A percentile compares a stretch with the other conserved stretches of the same genome.
Evolutionary conservation across 1,284 basidiomycete species (phyloP).

Genomic region (Irpex sp.): DNA sequence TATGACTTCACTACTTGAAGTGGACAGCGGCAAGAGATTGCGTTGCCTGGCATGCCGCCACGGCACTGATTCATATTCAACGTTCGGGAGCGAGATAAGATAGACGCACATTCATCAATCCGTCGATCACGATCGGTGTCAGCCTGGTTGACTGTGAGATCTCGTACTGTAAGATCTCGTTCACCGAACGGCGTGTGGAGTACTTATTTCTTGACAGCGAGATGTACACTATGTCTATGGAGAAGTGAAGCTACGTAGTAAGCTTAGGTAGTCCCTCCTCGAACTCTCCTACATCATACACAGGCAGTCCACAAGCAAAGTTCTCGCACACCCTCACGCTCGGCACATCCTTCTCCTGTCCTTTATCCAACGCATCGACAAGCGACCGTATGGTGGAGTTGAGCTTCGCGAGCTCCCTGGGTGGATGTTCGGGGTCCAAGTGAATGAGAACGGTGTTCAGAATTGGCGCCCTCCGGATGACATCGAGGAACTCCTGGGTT

Average conservation of each 20-base stretch:
- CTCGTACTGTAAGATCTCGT: no score
- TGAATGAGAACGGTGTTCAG: slow-evolving; percentile 26
- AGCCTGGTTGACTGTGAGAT: no score
- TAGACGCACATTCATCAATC: no score
- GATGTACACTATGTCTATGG: no score
- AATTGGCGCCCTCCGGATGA: slow-evolving; percentile 20
- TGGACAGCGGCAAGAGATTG: no score
- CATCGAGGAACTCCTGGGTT: slow-evolving; percentile 14
- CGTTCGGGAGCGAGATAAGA: no score
- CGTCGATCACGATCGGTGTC: no score
- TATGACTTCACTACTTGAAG: no score
- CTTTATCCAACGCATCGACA: slow-evolving; percentile 9
- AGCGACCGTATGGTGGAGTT: slow-evolving; percentile 22
- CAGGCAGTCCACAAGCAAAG: slow-evolving; percentile 26
- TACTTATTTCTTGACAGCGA: no score
- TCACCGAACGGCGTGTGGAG: no score
- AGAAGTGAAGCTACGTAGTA: background rate
- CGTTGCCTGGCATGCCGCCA: no score
- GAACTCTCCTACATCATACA: slow-evolving; percentile 20
- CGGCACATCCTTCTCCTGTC: background rate
- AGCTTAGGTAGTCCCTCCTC: background rate
- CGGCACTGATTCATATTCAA: no score
- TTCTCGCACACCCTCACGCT: slow-evolving; percentile 26
- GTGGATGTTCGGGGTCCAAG: slow-evolving; percentile 20
- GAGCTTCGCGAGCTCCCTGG: slow-evolving; percentile 18